Evolutionary conservation across 1,139 yeast genomes (phyloP).

Genomic region (Protomyces macrosporus): DNA sequence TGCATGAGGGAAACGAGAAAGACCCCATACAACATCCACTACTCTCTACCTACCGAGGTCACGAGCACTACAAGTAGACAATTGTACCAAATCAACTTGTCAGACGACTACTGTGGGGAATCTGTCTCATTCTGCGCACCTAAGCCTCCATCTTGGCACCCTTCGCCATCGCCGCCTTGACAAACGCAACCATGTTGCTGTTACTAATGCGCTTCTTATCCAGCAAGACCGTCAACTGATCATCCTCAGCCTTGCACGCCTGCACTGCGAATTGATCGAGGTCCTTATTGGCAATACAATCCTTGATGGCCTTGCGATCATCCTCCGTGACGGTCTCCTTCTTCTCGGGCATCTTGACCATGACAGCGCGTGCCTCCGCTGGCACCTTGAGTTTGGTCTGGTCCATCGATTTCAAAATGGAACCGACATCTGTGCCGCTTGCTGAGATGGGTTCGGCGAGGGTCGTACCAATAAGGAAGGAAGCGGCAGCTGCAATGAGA

Average conservation of each 20-base stretch:
- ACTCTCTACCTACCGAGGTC: no score
- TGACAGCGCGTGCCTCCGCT: conserved; percentile 18
- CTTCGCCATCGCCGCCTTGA: conserved; percentile 8
- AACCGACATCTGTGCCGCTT: conserved; percentile 11
- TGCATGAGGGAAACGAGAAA: no score
- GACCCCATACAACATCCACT: no score
- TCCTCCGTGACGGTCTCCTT: conserved; percentile 9
- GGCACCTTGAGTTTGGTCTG: conserved; percentile 15
- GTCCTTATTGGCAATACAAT: conserved; percentile 2
- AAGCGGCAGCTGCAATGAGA: background rate
- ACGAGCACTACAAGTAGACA: no score
- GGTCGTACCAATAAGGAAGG: background rate
- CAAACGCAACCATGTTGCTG: conserved; percentile 15
- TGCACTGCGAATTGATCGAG: conserved; percentile 5
- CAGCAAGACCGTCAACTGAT: conserved; percentile 16
- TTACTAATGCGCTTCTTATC: conserved; percentile 10
- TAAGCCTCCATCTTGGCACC: conserved; percentile 10
- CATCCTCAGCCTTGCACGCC: conserved; percentile 22
- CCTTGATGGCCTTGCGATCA: conserved; percentile 18
- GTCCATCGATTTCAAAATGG: conserved; percentile 20
- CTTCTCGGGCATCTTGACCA: conserved; percentile 22
- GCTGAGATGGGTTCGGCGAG: background rate
- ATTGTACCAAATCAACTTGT: no score
- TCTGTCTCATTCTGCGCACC: no score
- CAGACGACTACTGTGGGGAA: no score